Conservation (phyloP, 2,329 filamentous ascomycete species). For the Ustulina deusta region DNA sequence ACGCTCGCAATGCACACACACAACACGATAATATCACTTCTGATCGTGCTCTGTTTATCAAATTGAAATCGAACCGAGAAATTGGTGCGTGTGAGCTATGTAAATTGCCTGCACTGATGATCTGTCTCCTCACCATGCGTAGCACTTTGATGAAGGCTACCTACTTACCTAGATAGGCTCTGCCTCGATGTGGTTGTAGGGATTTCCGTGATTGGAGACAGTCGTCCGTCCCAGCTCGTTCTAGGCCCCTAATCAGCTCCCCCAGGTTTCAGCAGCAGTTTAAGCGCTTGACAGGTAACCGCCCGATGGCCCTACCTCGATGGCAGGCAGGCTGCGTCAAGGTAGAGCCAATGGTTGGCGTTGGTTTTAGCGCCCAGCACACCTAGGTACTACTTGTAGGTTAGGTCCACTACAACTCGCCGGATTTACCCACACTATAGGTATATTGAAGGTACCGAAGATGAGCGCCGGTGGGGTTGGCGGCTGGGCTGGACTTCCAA, state of each 20-base stretch:
- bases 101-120: no score
- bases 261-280: background rate
- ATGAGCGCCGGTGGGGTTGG: constrained; percentile 6
- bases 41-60: background rate
- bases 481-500: constrained; percentile 18
- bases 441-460: background rate
- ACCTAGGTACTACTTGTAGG: no score
- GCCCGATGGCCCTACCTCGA: background rate
- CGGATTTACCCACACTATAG: no score
- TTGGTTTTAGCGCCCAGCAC: constrained; percentile 4
- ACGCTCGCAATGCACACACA: background rate
- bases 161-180: no score
- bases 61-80: background rate
- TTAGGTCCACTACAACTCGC: no score
- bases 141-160: no score
- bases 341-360: constrained; percentile 3
- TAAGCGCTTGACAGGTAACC: constrained; percentile 17
- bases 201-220: background rate
- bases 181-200: no score
- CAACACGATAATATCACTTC: background rate
- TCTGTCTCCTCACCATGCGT: background rate
- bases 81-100: background rate
- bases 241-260: no score
- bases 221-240: background rate
- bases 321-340: background rate